Percentiles rank a stretch among this genome's conserved stretches.
phyloP scores from a whole-genome alignment of 2,329 filamentous ascomycete species.

The Aspergillus fischeri region DNA sequence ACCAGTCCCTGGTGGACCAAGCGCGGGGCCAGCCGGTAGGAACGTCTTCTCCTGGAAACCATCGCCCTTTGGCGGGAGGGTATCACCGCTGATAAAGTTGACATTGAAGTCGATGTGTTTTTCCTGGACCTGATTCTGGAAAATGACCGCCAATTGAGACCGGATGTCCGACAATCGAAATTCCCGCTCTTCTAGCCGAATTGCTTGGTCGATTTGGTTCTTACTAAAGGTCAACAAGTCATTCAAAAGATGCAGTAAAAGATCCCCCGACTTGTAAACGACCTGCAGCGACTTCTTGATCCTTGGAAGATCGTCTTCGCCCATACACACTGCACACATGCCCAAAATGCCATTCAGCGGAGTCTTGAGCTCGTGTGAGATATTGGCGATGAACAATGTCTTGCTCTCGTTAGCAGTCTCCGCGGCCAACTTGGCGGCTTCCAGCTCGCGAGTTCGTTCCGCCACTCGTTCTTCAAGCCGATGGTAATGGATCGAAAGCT shows the following conservation, averaged over 20 bases:
- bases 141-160: conserved; percentile 78
- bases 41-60: conserved; percentile 12
- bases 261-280: conserved; percentile 82
- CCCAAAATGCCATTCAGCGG: conserved; percentile 89
- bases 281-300: conserved; percentile 82
- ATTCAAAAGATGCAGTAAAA: conserved; percentile 79
- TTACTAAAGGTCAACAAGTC: conserved; percentile 91
- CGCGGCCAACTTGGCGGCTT: conserved; percentile 84
- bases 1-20: conserved; percentile 63
- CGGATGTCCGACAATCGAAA: conserved; percentile 81
- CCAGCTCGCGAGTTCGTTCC: conserved; percentile 76
- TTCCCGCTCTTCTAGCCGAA: conserved; percentile 77
- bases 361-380: conserved; percentile 76
- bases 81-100: conserved; percentile 55
- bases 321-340: conserved; percentile 90
- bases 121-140: conserved; percentile 83
- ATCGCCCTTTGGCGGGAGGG: conserved; percentile 33
- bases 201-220: conserved; percentile 84
- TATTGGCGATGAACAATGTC: conserved; percentile 94
- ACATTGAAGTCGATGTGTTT: conserved; percentile 70
- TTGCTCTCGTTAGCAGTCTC: conserved; percentile 97
- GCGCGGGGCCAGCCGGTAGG: conserved; percentile 43
- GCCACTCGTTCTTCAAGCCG: conserved; percentile 79
- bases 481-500: conserved; percentile 80
- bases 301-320: conserved; percentile 72